Base-by-base conservation (phyloP, 495 filamentous ascomycete genomes). In the Tuber borchii region DNA sequence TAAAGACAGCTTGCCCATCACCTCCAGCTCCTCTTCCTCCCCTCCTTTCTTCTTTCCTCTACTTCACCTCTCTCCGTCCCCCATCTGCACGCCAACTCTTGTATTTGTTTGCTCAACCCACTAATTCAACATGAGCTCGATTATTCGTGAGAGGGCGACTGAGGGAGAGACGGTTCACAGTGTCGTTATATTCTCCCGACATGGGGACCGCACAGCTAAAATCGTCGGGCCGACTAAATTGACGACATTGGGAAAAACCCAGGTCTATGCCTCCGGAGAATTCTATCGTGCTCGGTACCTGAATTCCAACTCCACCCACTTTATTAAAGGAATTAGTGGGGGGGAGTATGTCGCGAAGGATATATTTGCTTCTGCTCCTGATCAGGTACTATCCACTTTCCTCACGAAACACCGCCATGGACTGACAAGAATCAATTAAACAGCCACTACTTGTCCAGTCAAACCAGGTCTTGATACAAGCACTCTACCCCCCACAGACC, bases 381-480 rank as follows among this genome's bases (percentile, higher is more conserved):
- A 83, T 39, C 78, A 79, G 77, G 78, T 79, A 17, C 65, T 70
- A 74, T 65, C 8, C 81, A 86, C 73, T 75, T 79, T n/a, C 78
- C 89, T 10, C 84, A 87, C 75, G 90, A 34, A 80, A 84, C 34
- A 83, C 88, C 51, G 71, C 84, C n/a, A 82, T 87, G 0, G 84
- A 44, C 75, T 79, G 17, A 79, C 34, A 34, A 39, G 46, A 48
- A 3, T 40, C 8, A 14, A 7, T 69, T 20, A 14, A 31, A 46
- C 83, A 88, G 73, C 84, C 87, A 69, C 86, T 86, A 73, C 84
- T 86, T 22, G 82, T 87, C 71, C 89, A 85, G 31, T 91, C 91
- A 7, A 91, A 91, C 2, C 86, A 90, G 78, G 91, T 89, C 9
- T 96, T 95, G 81, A 86, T 95, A 81, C 92, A 94, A 84, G 93